Percentiles rank a stretch among this genome's conserved stretches.
These are phyloP conservation scores for Paragyromitra xinjiangensis DNA, from an alignment of 495 filamentous ascomycete genomes.

Conservation along the genomic window DNA sequence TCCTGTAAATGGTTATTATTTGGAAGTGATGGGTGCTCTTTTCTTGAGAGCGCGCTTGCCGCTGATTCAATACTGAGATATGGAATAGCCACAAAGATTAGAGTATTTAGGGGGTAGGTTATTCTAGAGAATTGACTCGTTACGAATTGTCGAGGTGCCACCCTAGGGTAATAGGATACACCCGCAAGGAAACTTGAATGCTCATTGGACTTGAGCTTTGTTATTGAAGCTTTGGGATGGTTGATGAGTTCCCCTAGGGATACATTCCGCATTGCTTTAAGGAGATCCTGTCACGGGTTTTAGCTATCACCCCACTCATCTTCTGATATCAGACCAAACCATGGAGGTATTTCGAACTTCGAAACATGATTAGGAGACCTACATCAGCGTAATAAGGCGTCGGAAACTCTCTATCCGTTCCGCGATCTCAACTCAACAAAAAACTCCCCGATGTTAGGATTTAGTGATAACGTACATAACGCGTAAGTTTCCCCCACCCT, in stretches of 20 bases:
- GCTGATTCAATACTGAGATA: constrained; percentile 21
- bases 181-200: constrained; percentile 22
- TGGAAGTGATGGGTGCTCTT: not conserved
- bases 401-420: constrained; percentile 22
- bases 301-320: not conserved
- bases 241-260: constrained; percentile 27
- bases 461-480: constrained; percentile 23
- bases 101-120: constrained; percentile 13
- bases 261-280: constrained; percentile 18
- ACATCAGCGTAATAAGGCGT: constrained; percentile 29
- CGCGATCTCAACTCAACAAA: not conserved
- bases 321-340: not conserved
- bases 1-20: not conserved
- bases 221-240: constrained; percentile 19
- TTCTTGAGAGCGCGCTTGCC: constrained; percentile 12
- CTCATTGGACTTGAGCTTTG: constrained; percentile 5
- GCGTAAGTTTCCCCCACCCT: not conserved
- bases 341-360: too few relatives aligned
- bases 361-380: not conserved
- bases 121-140: not conserved
- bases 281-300: constrained; percentile 4
- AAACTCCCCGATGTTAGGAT: not conserved
- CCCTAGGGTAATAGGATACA: constrained; percentile 17
- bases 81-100: constrained; percentile 31
- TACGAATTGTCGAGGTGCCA: constrained; percentile 5